Percentiles rank a stretch among this genome's conserved stretches.
Evolutionary conservation across 2,329 filamentous ascomycete genomes (phyloP).

Genomic region (Exutisphaerella laricina): DNA sequence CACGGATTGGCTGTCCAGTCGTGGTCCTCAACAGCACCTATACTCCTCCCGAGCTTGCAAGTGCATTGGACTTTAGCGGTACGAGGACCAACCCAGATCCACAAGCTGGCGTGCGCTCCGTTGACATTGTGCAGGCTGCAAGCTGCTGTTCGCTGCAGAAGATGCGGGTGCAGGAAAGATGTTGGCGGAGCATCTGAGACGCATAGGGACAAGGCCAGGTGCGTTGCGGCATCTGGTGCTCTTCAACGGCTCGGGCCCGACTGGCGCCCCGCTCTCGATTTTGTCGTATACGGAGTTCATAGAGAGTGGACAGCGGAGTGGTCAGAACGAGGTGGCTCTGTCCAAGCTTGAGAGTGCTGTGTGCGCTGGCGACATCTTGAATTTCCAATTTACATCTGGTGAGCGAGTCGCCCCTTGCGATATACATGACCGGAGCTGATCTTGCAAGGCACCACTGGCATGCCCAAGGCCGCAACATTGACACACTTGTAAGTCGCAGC

Average conservation of each 20-base stretch:
- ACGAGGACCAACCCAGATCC: slow-evolving; percentile 22
- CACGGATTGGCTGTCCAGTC: slow-evolving; percentile 47
- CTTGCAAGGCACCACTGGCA: slow-evolving; percentile 67
- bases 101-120: background rate
- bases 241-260: slow-evolving; percentile 35
- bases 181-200: too few species aligned
- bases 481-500: too few species aligned
- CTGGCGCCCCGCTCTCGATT: slow-evolving; percentile 15
- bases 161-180: slow-evolving; percentile 61
- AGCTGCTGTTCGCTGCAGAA: slow-evolving; percentile 66
- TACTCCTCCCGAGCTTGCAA: slow-evolving; percentile 65
- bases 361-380: slow-evolving; percentile 62
- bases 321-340: slow-evolving; percentile 48
- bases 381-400: slow-evolving; percentile 70
- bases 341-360: slow-evolving; percentile 52
- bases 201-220: too few species aligned
- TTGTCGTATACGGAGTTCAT: slow-evolving; percentile 27
- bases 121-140: slow-evolving; percentile 51
- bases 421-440: too few species aligned
- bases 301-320: slow-evolving; percentile 34
- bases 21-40: slow-evolving; percentile 82
- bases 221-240: slow-evolving; percentile 57
- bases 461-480: slow-evolving; percentile 69
- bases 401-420: too few species aligned
- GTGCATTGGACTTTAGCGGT: slow-evolving; percentile 66